Evolutionary conservation across 2,329 filamentous ascomycete genomes (phyloP).

Genomic region (Neofusicoccum parvum): DNA sequence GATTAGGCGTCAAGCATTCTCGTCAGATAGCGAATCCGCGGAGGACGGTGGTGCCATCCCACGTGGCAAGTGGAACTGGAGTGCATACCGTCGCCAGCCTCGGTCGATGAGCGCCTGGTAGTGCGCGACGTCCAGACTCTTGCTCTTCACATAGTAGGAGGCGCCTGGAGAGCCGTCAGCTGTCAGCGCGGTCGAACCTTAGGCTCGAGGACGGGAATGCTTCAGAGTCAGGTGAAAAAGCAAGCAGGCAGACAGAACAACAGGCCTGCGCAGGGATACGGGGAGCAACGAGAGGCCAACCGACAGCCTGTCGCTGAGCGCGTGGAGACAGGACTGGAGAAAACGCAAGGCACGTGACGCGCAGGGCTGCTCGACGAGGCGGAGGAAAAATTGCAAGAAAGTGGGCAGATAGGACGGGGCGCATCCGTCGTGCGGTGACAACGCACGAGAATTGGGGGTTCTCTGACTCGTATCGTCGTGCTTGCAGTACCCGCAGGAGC

Average conservation of each 20-base stretch:
- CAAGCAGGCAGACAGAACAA: neutral
- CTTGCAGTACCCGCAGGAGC: constrained; percentile 56
- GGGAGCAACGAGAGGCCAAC: neutral
- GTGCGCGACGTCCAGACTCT: constrained; percentile 62
- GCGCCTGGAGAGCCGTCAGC: constrained; percentile 55
- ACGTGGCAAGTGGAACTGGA: constrained; percentile 16
- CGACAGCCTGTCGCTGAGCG: neutral
- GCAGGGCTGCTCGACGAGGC: constrained; percentile 6
- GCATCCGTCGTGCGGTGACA: constrained; percentile 15
- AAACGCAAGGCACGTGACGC: constrained; percentile 15
- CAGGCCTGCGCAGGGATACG: neutral
- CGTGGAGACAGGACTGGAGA: constrained; percentile 8
- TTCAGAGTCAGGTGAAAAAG: neutral
- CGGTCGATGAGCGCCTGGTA: constrained; percentile 75
- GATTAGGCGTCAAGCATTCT: neutral
- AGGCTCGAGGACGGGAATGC: neutral
- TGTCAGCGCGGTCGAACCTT: neutral
- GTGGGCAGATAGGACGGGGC: constrained; percentile 19
- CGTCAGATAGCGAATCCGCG: constrained; percentile 3
- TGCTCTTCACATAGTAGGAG: constrained; percentile 70
- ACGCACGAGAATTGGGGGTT: constrained; percentile 53
- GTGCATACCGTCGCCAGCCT: constrained; percentile 72
- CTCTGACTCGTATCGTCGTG: constrained; percentile 48
- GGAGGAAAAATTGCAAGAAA: neutral
- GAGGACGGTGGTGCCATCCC: neutral